Percentiles rank a stretch among this genome's conserved stretches.
Evolutionary conservation across 2,329 filamentous ascomycete species (phyloP).

Genomic region (Pseudogymnoascus sp.): DNA sequence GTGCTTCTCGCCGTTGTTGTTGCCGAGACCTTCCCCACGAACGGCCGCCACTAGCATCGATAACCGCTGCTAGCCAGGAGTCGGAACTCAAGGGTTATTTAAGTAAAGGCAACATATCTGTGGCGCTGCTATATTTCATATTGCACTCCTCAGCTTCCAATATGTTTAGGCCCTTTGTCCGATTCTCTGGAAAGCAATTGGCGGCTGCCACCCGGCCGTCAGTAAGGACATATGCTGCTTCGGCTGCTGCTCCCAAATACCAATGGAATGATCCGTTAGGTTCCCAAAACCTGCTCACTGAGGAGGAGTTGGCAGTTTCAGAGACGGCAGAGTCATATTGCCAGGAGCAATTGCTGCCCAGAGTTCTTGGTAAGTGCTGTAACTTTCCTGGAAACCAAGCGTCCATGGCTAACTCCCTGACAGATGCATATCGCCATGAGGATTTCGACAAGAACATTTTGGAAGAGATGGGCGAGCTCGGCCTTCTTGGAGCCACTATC

Average conservation of each 20-base stretch:
- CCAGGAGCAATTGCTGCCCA: slow-evolving; percentile 76
- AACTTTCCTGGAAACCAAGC: slow-evolving; percentile 13
- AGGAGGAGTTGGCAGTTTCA: slow-evolving; percentile 82
- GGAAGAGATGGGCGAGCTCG: slow-evolving; percentile 84
- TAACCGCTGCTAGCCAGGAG: slow-evolving; percentile 8
- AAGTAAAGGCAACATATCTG: not conserved
- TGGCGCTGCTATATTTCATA: not conserved
- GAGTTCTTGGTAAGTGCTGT: slow-evolving; percentile 63
- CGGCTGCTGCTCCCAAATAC: slow-evolving; percentile 42
- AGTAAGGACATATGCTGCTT: slow-evolving; percentile 21
- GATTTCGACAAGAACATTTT: slow-evolving; percentile 78
- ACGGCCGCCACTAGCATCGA: not conserved
- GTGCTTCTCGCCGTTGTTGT: not conserved
- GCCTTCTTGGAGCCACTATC: slow-evolving; percentile 78
- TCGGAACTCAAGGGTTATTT: not conserved
- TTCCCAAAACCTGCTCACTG: slow-evolving; percentile 66
- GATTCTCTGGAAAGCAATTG: slow-evolving; percentile 21
- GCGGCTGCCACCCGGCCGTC: slow-evolving; percentile 18
- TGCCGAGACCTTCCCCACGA: slow-evolving; percentile 1
- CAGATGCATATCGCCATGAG: slow-evolving; percentile 80
- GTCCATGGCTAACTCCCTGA: slow-evolving; percentile 11
- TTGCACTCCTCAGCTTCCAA: slow-evolving; percentile 11
- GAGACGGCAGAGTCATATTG: slow-evolving; percentile 92
- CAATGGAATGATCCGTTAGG: slow-evolving; percentile 88
- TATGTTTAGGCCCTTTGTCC: slow-evolving; percentile 26